Evolutionary conservation across 2,329 filamentous ascomycete species (phyloP), one percentile per base, ranked within the genome.

Genomic region (Fusarium sublunatum): DNA sequence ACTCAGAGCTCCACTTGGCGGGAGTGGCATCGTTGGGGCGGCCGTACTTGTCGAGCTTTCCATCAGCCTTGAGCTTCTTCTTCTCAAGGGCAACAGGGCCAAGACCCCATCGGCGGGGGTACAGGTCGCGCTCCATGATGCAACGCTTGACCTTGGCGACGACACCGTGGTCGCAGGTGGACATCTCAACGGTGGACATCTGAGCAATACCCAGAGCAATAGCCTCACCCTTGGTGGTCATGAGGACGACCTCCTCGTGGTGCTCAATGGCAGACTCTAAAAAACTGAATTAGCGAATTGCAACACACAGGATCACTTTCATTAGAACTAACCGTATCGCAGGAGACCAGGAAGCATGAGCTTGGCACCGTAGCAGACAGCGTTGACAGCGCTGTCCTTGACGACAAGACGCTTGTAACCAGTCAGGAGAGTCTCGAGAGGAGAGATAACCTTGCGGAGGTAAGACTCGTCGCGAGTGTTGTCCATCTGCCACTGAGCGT

Each of bases 51-150:
- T 99, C 95, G 59, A 99, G 90, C 82, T 97, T 97, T 78, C 95
- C 95, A 70, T 92, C 91, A 49, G 93, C 92, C 88, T 98, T 98
- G 84, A 99, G 88, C 88, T 98, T 97, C 91, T 99, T 99, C 89
- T 99, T 99, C 86, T 98, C 93, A 44, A 90, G 81, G 45, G 95
- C 95, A 59, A 94, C 89, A 49, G 95, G 94, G 62, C 95, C 95
- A 75, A 98, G 87, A 68, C 95, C 95, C 95, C 95, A 99, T 83
- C 94, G 86, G 77, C 93, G 87, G 65, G 95, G 95, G 86, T 99
- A 99, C 58, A 98, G 85, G 77, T 98, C 95, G 72, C 95, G 91
- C 85, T 99, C 95, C 95, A 99, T 99, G 79, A 99, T 99, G 80
- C 93, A 97, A 73, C 95, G 90, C 89, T 99, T 99, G 77, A 99